Base-by-base conservation (phyloP, 129 eudicot species). In the Dittrichia graveolens region DNA sequence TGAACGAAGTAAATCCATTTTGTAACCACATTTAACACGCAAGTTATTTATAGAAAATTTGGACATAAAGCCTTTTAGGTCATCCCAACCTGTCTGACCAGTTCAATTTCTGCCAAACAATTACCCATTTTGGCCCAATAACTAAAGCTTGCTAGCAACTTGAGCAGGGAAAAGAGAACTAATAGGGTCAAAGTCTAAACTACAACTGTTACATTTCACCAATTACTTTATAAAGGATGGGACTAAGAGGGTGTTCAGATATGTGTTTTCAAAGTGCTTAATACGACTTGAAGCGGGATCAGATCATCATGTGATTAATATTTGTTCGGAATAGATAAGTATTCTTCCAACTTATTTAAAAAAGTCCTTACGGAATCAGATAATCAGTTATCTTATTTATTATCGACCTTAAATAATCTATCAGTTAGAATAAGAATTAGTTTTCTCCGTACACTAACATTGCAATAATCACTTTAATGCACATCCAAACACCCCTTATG, bases 371-470 rank as follows among this genome's bases (percentile, higher is more conserved):
- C 31, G 2, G 2, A 2, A 24, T 24, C 31, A 24, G 31, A 24
- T 24, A 24, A 24, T 24, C 31, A 24, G 31, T 24, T 24, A 0
- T 24, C 31, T 24, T 2, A 24, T 24, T 24, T 24, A 24, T 24
- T 24, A 0, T 13, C 16, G 0, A 7, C 18, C 56, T 48, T 52
- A 12, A 6, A 63, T 34, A 72, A 53, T 9, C 5, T 13, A 42
- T 19, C 12, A 14, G 31, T 24, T 24, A 24, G 43, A 53, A 45
- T 60, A 4, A 14, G 70, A 24, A 66, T 3, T 24, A 61, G 52
- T 3, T 10, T 8, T 16, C 42, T 85, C 93, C 93, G 81, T 69
- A 8, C 60, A 1, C 18, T 54, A 11, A 12, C 19, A 16, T 35
- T 24, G 42, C 19, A 87, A 82, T 49, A 6, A 53, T 70, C 65